Evolutionary conservation across 2,329 filamentous ascomycete species (phyloP).

Genomic region (Pseudogymnoascus sp.): DNA sequence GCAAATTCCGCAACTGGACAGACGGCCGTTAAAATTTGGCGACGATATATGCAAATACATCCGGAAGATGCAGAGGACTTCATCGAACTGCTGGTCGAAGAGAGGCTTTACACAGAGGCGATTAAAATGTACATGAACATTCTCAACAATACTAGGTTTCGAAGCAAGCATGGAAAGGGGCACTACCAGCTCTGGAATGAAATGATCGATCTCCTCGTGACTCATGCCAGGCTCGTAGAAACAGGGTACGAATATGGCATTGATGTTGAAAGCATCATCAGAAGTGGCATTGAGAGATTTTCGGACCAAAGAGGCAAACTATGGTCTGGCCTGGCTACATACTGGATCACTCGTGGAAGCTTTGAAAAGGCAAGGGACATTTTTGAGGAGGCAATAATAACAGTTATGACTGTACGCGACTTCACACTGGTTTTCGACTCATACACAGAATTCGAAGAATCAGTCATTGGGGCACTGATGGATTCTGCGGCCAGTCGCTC

Average conservation of each 20-base stretch:
- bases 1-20: conserved; percentile 83
- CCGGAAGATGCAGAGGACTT: conserved; percentile 94
- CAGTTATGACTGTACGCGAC: conserved; percentile 96
- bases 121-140: conserved; percentile 86
- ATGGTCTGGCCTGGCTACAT: conserved; percentile 90
- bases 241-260: conserved; percentile 74
- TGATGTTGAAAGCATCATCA: conserved; percentile 83
- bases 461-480: conserved; percentile 84
- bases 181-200: conserved; percentile 97
- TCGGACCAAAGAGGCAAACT: conserved; percentile 89
- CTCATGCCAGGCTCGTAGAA: conserved; percentile 78
- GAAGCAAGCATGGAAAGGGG: conserved; percentile 87
- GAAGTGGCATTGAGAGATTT: conserved; percentile 84
- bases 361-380: conserved; percentile 89
- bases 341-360: conserved; percentile 88
- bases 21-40: conserved; percentile 89
- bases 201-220: conserved; percentile 90
- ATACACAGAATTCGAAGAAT: conserved; percentile 95
- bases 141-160: conserved; percentile 81
- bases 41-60: conserved; percentile 92
- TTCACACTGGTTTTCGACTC: conserved; percentile 95
- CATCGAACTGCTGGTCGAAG: conserved; percentile 76
- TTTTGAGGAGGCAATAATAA: conserved; percentile 93
- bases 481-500: conserved; percentile 72
- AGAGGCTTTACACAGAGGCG: conserved; percentile 80